Evolutionary conservation across 306 rosid species (phyloP).

Genomic region (Arachis stenosperma): DNA sequence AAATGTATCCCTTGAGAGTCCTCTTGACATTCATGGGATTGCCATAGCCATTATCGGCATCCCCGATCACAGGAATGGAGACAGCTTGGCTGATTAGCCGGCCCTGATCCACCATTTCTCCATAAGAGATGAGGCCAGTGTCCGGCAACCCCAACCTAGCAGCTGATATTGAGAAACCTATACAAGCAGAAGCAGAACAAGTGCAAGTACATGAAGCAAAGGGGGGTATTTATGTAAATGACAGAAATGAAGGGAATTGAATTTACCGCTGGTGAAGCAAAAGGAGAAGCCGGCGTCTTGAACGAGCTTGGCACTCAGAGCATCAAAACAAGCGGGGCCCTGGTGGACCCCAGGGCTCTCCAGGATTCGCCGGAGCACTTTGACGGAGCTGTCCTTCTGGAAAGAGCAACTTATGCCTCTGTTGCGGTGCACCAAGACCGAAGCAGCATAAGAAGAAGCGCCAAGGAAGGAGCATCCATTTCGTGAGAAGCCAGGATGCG

Average conservation of each 20-base stretch:
- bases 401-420: conserved; percentile 36
- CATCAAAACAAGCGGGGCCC: conserved; percentile 88
- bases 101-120: conserved; percentile 86
- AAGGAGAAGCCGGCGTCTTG: conserved; percentile 68
- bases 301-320: conserved; percentile 81
- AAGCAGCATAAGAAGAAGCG: not conserved
- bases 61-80: conserved; percentile 83
- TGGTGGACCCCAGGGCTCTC: conserved; percentile 73
- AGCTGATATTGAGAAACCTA: conserved; percentile 85
- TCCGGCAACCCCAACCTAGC: conserved; percentile 85
- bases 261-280: conserved; percentile 81
- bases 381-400: conserved; percentile 44
- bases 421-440: not conserved
- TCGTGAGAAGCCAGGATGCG: no score
- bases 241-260: not conserved
- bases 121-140: conserved; percentile 79
- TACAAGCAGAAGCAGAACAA: no score
- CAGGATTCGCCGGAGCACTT: conserved; percentile 63
- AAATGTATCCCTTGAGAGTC: conserved; percentile 77
- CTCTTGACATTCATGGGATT: conserved; percentile 90
- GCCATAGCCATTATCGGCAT: conserved; percentile 91
- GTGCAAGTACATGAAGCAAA: no score
- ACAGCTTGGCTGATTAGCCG: conserved; percentile 68
- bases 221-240: not conserved
- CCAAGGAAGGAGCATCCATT: no score